Percentiles rank a stretch among this genome's conserved stretches.
phyloP scores from a whole-genome alignment of 805 yeast species.

The Starmerella riodocensis region DNA sequence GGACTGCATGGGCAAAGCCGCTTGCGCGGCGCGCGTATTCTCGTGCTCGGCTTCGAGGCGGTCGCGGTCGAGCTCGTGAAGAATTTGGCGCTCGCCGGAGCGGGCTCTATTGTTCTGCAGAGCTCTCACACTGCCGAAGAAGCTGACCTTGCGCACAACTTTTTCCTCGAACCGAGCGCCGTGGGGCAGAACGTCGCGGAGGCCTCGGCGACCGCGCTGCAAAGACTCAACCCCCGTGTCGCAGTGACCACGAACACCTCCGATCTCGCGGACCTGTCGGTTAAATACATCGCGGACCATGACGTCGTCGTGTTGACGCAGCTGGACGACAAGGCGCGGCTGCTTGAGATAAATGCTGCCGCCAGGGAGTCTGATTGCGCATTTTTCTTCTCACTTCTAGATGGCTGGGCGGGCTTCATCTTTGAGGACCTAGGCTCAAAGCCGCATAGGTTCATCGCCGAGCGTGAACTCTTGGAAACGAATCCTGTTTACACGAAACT shows the following conservation, averaged over 20 bases:
- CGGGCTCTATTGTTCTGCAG: slow-evolving; percentile 51
- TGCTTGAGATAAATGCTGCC: slow-evolving; percentile 37
- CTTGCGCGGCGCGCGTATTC: slow-evolving; percentile 56
- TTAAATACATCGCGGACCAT: slow-evolving; percentile 39
- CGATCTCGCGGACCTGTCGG: slow-evolving; percentile 22
- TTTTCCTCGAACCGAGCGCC: slow-evolving; percentile 40
- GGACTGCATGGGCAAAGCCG: slow-evolving; percentile 81
- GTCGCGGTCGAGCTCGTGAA: slow-evolving; percentile 66
- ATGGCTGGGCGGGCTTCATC: slow-evolving; percentile 74
- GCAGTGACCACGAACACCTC: slow-evolving; percentile 35
- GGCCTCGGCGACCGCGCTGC: slow-evolving; percentile 40
- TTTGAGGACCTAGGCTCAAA: slow-evolving; percentile 57
- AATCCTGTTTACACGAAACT: slow-evolving; percentile 31
- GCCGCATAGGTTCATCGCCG: slow-evolving; percentile 33
- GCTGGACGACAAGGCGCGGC: slow-evolving; percentile 29
- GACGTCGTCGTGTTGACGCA: slow-evolving; percentile 71
- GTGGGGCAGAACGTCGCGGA: slow-evolving; percentile 33
- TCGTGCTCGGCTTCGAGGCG: slow-evolving; percentile 61
- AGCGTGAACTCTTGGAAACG: slow-evolving; percentile 12
- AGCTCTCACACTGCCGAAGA: slow-evolving; percentile 34
- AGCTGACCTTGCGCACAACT: slow-evolving; percentile 43
- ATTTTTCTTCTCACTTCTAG: slow-evolving; percentile 51
- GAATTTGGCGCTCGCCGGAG: slow-evolving; percentile 63
- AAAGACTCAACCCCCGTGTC: slow-evolving; percentile 72
- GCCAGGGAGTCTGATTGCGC: slow-evolving; percentile 50